Evolutionary conservation across 1,284 basidiomycete genomes (phyloP), one percentile per base, ranked within the genome.

Genomic region (Microbotryum lychnidis-dioicae): DNA sequence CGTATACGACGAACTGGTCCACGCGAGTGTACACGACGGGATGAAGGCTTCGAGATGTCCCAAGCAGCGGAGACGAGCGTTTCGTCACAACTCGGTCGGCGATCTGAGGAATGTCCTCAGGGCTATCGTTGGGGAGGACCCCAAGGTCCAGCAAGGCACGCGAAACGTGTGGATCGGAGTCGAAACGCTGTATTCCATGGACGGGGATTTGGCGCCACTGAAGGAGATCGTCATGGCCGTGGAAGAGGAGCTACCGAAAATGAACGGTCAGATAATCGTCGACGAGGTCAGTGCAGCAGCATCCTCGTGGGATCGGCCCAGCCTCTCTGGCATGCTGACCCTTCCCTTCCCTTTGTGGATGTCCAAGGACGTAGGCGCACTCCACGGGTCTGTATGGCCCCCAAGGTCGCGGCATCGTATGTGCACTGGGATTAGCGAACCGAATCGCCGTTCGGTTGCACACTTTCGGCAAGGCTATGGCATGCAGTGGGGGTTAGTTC

Each of bases 131-230:
- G 37, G 23, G 21, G n/a, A 16, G 4, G 65, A 68, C 23, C 57
- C 42, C 6, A 58, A 58, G 7, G 70, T 65, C 21, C 20, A 46
- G 44, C 18, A 29, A 7, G 68, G 65, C 20, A 7, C 20, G 48
- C 58, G 33, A 67, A 64, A 57, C 50, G 58, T 67, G 50, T 69
- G 64, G 67, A 73, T 97, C n/a, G 85, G 89, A 0, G 83, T 96
- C 20, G 93, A 97, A 78, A 85, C 84, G 50, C 76, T 97, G 59
- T 97, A 97, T 73, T 90, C 87, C 64, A 97, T 97, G 93, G 93
- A 97, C 71, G 93, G 93, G 20, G 93, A 91, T 53, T 80, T 93
- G 62, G 83, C 88, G 1, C 90, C 91, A 1, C 78, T 97, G 18
- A 64, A 66, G 7, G 80, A 82, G 44, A 84, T 96, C 58, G 80